A percentile compares a stretch with the other conserved stretches of the same genome.
These are phyloP conservation scores for Cotoneaster glaucophyllus DNA, from an alignment of 306 rosid genomes.

Conservation along the genomic window DNA sequence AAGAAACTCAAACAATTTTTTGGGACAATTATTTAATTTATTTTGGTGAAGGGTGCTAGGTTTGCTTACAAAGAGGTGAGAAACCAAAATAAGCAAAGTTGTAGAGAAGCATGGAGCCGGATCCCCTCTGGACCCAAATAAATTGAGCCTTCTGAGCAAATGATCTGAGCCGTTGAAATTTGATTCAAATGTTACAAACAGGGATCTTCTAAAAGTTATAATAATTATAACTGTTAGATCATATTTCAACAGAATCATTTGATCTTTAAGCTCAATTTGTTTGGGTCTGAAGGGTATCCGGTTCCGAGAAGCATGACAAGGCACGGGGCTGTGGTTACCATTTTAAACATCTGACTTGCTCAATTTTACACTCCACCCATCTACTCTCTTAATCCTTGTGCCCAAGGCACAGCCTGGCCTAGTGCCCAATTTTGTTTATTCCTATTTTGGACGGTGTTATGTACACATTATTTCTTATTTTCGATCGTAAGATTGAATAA, in stretches of 20 bases:
- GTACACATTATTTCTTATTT: accelerated
- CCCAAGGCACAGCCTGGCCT: not conserved
- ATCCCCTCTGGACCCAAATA: too few species aligned
- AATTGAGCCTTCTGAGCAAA: too few species aligned
- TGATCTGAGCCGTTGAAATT: too few species aligned
- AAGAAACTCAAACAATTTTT: not conserved
- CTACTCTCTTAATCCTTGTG: not conserved
- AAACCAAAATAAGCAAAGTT: not conserved
- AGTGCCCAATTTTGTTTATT: not conserved
- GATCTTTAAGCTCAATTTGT: too few species aligned
- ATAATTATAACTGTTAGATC: too few species aligned
- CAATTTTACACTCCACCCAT: constrained; percentile 1
- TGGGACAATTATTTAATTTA: not conserved
- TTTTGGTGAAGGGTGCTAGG: not conserved
- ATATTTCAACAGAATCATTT: too few species aligned
- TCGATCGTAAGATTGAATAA: accelerated
- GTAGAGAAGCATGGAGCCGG: too few species aligned
- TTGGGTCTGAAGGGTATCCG: too few species aligned
- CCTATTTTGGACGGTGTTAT: not conserved
- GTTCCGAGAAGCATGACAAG: not conserved
- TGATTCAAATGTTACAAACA: too few species aligned
- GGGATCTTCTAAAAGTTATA: too few species aligned
- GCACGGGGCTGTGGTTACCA: not conserved
- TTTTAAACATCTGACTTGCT: not conserved
- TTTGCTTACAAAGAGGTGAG: not conserved